phyloP scores from a whole-genome alignment of 2,329 filamentous ascomycete species.

The Colletotrichum spaethianum region DNA sequence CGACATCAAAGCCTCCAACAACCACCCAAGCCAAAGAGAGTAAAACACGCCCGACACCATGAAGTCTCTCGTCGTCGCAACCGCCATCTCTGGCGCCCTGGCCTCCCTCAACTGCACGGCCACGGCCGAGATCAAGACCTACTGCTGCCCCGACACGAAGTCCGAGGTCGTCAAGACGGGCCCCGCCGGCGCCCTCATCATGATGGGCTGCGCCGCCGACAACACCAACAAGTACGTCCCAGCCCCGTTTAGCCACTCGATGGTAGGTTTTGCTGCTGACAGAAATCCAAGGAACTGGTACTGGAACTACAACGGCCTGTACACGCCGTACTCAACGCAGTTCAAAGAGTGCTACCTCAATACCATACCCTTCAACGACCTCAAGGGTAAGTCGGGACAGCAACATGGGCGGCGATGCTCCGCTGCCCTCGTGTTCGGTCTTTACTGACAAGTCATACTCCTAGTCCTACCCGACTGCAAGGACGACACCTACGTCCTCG shows the following conservation, averaged over 20 bases:
- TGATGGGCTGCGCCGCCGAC: constrained; percentile 41
- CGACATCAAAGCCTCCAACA: background rate
- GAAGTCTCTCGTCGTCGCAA: constrained; percentile 25
- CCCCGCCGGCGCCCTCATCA: constrained; percentile 32
- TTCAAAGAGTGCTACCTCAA: constrained; percentile 40
- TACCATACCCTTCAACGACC: constrained; percentile 37
- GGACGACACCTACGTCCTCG: constrained; percentile 39
- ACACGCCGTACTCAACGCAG: constrained; percentile 40
- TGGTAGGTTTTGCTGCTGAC: background rate
- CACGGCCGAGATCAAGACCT: constrained; percentile 36
- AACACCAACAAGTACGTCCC: constrained; percentile 33
- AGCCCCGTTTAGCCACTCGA: background rate
- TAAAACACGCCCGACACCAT: background rate
- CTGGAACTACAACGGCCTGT: constrained; percentile 43
- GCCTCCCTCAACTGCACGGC: constrained; percentile 42
- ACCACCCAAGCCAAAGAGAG: background rate
- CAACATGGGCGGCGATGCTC: background rate
- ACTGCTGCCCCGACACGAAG: constrained; percentile 41
- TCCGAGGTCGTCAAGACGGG: constrained; percentile 41
- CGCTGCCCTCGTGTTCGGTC: background rate
- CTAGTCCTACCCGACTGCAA: constrained; percentile 40
- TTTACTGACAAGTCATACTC: background rate
- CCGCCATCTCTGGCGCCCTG: constrained; percentile 20
- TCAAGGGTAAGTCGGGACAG: constrained; percentile 25
- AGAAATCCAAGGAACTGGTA: constrained; percentile 31